Base-by-base conservation (phyloP, 2,329 filamentous ascomycete species). In the Fusarium robinianum region DNA sequence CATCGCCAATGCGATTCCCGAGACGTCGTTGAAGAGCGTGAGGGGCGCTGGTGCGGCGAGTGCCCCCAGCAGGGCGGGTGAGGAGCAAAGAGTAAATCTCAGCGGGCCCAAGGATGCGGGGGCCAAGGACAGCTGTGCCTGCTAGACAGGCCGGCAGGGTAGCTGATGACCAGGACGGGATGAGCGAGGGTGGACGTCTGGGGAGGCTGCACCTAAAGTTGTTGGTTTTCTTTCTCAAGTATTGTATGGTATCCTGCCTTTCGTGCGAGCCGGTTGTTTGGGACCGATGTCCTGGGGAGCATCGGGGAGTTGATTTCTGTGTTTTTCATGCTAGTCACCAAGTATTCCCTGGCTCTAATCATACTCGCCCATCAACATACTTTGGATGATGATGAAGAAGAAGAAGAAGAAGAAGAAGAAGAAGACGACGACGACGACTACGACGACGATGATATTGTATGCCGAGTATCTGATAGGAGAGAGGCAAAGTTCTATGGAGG, bases 1-100 rank as follows among this genome's bases (percentile, higher is more conserved):
- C 21, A 99, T 99, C 66, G 94, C 94, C 48, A 97, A 97, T 66
- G 90, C 91, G 26, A 99, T 99, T 62, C 94, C 94, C 2, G 94
- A 99, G 77, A 95, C 90, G 38, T 96, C 90, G 52, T 75, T 97
- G 67, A 97, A 97, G 81, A 91, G 86, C 36, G 81, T 88, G 22
- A 82, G 90, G 58, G 87, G 87, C n/a, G 75, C 80, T 12, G 79
- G 80, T n/a, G 85, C 83, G 33, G 77, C 82, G 12, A 77, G 75
- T 55, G 72, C 78, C 42, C 75, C 80, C 63, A 79, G 81, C 68
- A 69, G 83, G 63, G 72, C 74, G 64, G 72, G 78, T 43, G 78
- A 87, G 67, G 81, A 91, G 71, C 77, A 87, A 61, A 81, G 90
- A 58, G 90, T 97, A 52, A 95, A 94, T 68, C 73, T 96, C 60